phyloP scores from a whole-genome alignment of 202 grass and related monocot genomes.

The Eragrostis tef region DNA sequence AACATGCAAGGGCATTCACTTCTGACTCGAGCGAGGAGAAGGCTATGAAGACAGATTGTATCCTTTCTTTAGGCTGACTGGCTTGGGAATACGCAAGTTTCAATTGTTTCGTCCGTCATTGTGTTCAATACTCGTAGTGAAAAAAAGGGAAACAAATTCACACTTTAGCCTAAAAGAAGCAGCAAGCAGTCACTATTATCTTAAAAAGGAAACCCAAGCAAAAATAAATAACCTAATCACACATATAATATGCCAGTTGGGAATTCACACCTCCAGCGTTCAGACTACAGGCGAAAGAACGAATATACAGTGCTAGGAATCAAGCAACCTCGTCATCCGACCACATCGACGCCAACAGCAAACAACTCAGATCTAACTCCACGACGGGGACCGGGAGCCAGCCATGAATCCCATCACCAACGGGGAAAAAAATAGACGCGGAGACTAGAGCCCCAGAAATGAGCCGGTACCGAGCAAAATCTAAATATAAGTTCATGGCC shows the following conservation, averaged over 20 bases:
- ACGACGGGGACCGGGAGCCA: not conserved
- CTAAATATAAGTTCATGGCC: too few relatives aligned
- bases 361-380: conserved; percentile 3
- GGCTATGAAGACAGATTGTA: too few relatives aligned
- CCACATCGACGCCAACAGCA: not conserved
- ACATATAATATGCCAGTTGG: not conserved
- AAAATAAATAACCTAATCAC: too few relatives aligned
- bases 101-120: too few relatives aligned
- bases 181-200: not conserved
- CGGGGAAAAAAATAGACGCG: too few relatives aligned
- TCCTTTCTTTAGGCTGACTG: too few relatives aligned
- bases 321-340: not conserved
- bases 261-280: not conserved
- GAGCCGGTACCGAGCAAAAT: not conserved
- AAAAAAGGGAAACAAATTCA: not conserved
- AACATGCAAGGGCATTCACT: too few relatives aligned
- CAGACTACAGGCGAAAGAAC: not conserved
- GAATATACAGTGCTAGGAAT: not conserved
- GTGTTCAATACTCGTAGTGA: not conserved
- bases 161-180: conserved; percentile 12
- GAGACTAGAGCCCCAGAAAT: not conserved
- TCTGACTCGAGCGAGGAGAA: too few relatives aligned
- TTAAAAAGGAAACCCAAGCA: too few relatives aligned
- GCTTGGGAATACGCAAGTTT: too few relatives aligned
- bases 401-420: not conserved